Base-by-base conservation (phyloP, 2,329 filamentous ascomycete species). In the Pseudogymnoascus sp. region DNA sequence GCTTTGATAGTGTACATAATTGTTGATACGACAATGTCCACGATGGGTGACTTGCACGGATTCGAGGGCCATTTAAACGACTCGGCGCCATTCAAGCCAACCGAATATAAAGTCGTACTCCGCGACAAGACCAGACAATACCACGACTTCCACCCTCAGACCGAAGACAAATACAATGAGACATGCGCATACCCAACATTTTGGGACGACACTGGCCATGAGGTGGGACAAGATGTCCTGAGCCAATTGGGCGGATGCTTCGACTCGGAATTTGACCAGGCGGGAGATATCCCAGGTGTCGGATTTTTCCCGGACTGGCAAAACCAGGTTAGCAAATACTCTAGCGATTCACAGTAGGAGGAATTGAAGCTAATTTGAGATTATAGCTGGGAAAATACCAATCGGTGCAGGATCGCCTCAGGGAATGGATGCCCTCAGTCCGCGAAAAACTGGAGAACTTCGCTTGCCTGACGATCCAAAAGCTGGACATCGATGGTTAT, bases 321-420 rank as follows among this genome's bases (percentile, higher is more conserved):
- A 55, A 55, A 33, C 49, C 49, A 55, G 49, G 49, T 55, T 55
- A 55, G 49, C 16, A 55, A 35, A 33, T 11, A 59, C 16, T 11
- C 8, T 38, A 28, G 31, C 18, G 7, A 1, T 14, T 14, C 28
- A 31, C 73, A 84, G 71, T 88, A 84, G 65, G 85, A 85, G 61
- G 83, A 88, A 33, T 33, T 66, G 81, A 81, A 21, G 82, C 83
- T 0, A 83, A 87, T 68, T 87, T 81, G 80, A 75, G 85, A 68
- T 82, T 83, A 70, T 82, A 88, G 69, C 77, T 88, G 55, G 80
- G 83, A 23, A 88, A 88, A 67, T 88, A 88, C 72, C 83, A 84
- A 58, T 85, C 81, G 52, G 85, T 88, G 1, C 85, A 88, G 72
- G 85, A 88, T 71, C 83, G 85, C 69, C 75, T 88, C 3, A 80